Base-by-base conservation (phyloP, 768 basidiomycete genomes). In the Suillus discolor region DNA sequence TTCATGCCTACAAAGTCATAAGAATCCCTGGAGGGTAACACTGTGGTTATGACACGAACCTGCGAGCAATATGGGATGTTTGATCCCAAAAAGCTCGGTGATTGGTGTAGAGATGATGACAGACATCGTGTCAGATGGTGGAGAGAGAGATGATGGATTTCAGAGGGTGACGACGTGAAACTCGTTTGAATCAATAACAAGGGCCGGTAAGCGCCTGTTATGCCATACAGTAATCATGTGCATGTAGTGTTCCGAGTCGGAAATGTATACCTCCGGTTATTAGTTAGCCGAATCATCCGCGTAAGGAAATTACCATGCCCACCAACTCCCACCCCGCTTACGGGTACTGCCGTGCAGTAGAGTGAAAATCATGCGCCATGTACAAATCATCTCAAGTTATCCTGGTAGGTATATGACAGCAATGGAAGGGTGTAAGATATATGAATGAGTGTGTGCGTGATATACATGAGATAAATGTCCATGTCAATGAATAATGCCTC, bases 11-110 rank as follows among this genome's bases (percentile, higher is more conserved):
- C 47, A 53, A 38, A 57, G 4, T 28, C 11, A 20, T 45, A 16
- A 45, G 39, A 36, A 20, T 18, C 7, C 70, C n/a, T 70, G 63
- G 34, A 67, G 77, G 79, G 15, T 79, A 77, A 81, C 79, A 81
- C 34, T 55, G 36, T 20, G 36, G 4, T n/a, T 4, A 62, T 20
- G 53, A 3, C 6, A 47, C 72, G 67, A 66, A 85, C 90, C 94
- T 69, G 94, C 94, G 28, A 96, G 87, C 62, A 96, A 75, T 69
- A 96, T 86, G 51, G 94, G 94, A 73, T 96, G 94, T 79, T 90
- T 87, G 77, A 96, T 93, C 62, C 88, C 88, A 77, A 96, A 96
- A 63, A 95, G 82, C 78, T 95, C 85, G 41, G 94, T 96, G 69
- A 96, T 84, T n/a, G 93, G 92, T 6, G 94, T 96, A 25, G 84